Conservation (phyloP, 371 early-diverging fungal species). For the Mucor lusitanicus region DNA sequence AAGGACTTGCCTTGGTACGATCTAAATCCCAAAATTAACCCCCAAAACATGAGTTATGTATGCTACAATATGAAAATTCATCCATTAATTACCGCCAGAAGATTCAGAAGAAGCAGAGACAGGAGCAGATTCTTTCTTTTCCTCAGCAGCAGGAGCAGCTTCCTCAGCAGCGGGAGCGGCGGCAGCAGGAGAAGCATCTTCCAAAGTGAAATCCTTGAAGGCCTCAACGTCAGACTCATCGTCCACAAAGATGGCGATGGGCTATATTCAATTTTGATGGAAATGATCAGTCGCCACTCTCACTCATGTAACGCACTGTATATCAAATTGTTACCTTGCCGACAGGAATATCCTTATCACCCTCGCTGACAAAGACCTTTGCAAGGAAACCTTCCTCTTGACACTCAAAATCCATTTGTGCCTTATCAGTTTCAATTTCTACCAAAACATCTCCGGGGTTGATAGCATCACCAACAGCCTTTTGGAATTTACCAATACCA, state of each 20-base stretch:
- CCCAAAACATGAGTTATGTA: background rate
- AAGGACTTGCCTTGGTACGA: constrained; percentile 72
- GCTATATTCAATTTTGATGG: constrained; percentile 60
- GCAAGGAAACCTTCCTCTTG: constrained; percentile 98
- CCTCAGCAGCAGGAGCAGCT: background rate
- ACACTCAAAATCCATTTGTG: constrained; percentile 99
- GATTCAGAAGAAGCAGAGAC: constrained; percentile 20
- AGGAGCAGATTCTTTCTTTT: constrained; percentile 37
- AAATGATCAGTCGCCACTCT: constrained; percentile 8
- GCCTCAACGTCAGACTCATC: constrained; percentile 84
- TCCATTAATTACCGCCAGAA: constrained; percentile 8
- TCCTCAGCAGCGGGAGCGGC: constrained; percentile 29
- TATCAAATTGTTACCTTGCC: constrained; percentile 54
- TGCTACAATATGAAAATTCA: background rate
- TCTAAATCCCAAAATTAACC: background rate
- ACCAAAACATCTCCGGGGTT: constrained; percentile 96
- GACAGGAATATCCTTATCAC: constrained; percentile 85
- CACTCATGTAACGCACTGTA: background rate
- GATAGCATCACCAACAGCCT: constrained; percentile 92
- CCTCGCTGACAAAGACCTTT: constrained; percentile 85
- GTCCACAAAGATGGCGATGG: constrained; percentile 93
- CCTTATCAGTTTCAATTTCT: constrained; percentile 99
- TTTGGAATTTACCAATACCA: constrained; percentile 95
- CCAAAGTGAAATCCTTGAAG: constrained; percentile 79
- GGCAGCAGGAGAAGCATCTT: constrained; percentile 39